Conservation (phyloP, 805 yeast genomes). For the Saccharomycopsis fodiens region DNA sequence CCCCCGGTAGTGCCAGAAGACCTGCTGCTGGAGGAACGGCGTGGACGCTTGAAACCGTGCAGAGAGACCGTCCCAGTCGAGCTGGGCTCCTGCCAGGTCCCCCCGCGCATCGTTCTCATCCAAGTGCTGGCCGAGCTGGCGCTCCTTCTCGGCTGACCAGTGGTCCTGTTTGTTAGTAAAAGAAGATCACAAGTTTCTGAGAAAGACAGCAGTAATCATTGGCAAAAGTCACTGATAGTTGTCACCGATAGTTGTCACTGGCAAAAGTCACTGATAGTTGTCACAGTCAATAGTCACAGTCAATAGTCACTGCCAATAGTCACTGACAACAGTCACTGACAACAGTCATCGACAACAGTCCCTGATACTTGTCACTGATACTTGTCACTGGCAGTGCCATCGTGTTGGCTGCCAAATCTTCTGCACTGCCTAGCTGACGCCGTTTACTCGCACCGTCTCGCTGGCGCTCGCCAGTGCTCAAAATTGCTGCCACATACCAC, state of each 20-base stretch:
- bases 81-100: conserved; percentile 22
- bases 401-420: too few species aligned
- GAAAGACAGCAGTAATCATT: not conserved
- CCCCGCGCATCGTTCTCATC: conserved; percentile 21
- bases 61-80: conserved; percentile 29
- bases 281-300: not conserved
- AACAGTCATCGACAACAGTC: conserved; percentile 25
- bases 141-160: conserved; percentile 23
- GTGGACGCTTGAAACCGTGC: conserved; percentile 28
- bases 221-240: conserved; percentile 23
- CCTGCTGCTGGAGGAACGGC: conserved; percentile 30
- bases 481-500: conserved; percentile 28
- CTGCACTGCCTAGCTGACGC: too few species aligned
- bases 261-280: conserved; percentile 24
- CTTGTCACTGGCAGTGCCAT: too few species aligned
- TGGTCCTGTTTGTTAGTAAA: conserved; percentile 2
- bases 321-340: not conserved
- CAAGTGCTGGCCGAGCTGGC: conserved; percentile 26
- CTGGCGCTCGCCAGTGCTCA: too few species aligned
- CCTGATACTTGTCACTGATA: too few species aligned
- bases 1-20: conserved; percentile 35
- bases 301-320: conserved; percentile 25
- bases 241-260: conserved; percentile 17
- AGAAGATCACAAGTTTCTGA: conserved; percentile 15
- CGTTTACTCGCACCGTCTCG: too few species aligned